Evolutionary conservation across 768 basidiomycete species (phyloP).

Genomic region (Lactarius akahatsu): DNA sequence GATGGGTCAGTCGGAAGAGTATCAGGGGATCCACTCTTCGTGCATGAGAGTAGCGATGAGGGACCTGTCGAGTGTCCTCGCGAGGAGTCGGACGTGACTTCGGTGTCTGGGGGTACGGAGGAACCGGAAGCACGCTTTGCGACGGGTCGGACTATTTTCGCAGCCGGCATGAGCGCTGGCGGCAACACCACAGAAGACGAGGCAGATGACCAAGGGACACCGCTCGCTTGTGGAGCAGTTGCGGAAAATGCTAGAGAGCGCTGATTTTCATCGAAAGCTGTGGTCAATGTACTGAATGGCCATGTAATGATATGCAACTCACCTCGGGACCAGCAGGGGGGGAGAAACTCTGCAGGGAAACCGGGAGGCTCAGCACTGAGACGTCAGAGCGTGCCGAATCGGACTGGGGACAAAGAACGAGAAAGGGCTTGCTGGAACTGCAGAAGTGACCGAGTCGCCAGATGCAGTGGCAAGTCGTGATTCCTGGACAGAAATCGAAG

Average conservation of each 20-base stretch:
- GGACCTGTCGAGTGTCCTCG: constrained; percentile 23
- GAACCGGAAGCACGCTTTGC: constrained; percentile 13
- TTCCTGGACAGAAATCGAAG: constrained; percentile 19
- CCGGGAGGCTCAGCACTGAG: constrained; percentile 12
- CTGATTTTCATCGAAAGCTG: neutral
- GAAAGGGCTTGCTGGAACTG: constrained; percentile 17
- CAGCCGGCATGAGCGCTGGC: neutral
- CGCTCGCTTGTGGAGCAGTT: neutral
- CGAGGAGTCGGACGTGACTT: constrained; percentile 21
- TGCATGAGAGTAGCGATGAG: constrained; percentile 23
- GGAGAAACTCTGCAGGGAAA: constrained; percentile 17
- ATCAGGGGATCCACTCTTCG: constrained; percentile 23
- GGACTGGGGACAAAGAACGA: constrained; percentile 26
- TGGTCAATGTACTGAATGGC: neutral
- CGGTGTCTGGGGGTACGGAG: constrained; percentile 11
- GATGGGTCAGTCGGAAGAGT: constrained; percentile 28
- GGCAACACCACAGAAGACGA: neutral
- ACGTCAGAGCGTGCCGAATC: constrained; percentile 18
- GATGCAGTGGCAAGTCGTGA: constrained; percentile 8
- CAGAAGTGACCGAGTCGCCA: constrained; percentile 6
- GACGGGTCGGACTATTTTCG: constrained; percentile 14
- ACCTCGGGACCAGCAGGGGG: constrained; percentile 9
- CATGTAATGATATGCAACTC: neutral
- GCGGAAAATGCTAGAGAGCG: constrained; percentile 4
- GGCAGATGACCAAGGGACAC: neutral